A percentile compares a stretch with the other conserved stretches of the same genome.
Evolutionary conservation across 2,329 filamentous ascomycete genomes (phyloP).

Genomic region (Colletotrichum sp.): DNA sequence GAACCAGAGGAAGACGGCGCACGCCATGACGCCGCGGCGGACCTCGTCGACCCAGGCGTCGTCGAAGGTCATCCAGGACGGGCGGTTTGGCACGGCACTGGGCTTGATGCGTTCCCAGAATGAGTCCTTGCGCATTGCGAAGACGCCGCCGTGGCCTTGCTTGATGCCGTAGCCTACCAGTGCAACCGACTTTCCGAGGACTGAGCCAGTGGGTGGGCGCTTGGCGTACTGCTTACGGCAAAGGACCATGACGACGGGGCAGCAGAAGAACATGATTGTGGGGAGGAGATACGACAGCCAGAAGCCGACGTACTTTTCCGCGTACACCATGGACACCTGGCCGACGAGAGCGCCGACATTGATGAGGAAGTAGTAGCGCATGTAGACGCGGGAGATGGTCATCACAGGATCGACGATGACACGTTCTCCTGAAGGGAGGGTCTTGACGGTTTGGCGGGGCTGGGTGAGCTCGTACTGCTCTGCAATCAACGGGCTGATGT

Average conservation of each 20-base stretch:
- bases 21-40: constrained; percentile 57
- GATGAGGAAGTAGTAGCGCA: constrained; percentile 65
- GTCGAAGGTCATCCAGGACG: constrained; percentile 68
- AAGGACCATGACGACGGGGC: constrained; percentile 62
- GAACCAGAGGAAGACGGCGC: constrained; percentile 55
- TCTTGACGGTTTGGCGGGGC: constrained; percentile 23
- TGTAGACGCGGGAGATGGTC: constrained; percentile 69
- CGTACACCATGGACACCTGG: constrained; percentile 62
- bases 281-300: constrained; percentile 51
- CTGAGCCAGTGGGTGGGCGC: constrained; percentile 54
- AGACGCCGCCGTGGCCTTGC: constrained; percentile 23
- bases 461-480: constrained; percentile 67
- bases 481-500: constrained; percentile 71
- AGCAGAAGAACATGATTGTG: constrained; percentile 60
- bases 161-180: constrained; percentile 7
- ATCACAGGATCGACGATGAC: constrained; percentile 72
- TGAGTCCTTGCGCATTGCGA: constrained; percentile 49
- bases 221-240: constrained; percentile 43
- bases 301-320: constrained; percentile 57
- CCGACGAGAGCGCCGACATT: constrained; percentile 59
- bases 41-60: constrained; percentile 72
- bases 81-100: constrained; percentile 25
- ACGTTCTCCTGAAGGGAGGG: constrained; percentile 60
- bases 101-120: constrained; percentile 59
- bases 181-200: constrained; percentile 50